These are phyloP conservation scores for Acanthochlamys bracteata DNA, from an alignment of 106 monocot species.

Conservation along the genomic window DNA sequence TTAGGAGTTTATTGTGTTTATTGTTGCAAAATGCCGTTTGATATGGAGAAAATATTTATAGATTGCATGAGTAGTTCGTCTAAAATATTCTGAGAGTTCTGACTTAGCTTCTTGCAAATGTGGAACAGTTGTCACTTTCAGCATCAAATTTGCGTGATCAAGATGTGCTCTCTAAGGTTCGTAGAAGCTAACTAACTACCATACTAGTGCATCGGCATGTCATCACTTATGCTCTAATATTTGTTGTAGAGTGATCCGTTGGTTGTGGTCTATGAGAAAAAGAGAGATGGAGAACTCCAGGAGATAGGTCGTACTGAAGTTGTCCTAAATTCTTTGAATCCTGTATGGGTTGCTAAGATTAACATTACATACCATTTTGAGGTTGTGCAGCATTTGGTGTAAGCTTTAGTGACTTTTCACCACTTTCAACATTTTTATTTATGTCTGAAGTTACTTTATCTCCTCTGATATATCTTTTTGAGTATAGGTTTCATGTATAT, in stretches of 20 bases:
- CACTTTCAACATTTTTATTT: too few species aligned
- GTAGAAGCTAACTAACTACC: too few species aligned
- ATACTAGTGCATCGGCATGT: too few species aligned
- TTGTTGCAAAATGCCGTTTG: too few species aligned
- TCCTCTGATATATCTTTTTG: background rate
- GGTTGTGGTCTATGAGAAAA: conserved; percentile 71
- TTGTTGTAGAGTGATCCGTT: conserved; percentile 80
- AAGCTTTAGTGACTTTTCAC: conserved; percentile 42
- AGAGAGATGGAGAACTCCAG: conserved; percentile 79
- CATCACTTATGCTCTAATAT: too few species aligned
- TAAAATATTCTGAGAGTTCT: background rate
- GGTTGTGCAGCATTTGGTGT: conserved; percentile 79
- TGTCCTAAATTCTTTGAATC: conserved; percentile 80
- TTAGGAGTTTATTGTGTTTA: too few species aligned
- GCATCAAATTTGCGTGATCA: conserved; percentile 66
- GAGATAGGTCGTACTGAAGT: conserved; percentile 97
- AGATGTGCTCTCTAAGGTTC: conserved; percentile 74
- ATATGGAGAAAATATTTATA: conserved; percentile 1
- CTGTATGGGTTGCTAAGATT: conserved; percentile 69
- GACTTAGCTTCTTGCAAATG: background rate
- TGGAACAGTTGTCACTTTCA: conserved; percentile 68
- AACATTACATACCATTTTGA: conserved; percentile 79
- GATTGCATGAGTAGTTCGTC: background rate
- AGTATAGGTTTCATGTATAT: conserved; percentile 75
- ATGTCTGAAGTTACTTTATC: too few species aligned